These are phyloP conservation scores for Cyclotella distinguenda DNA, from an alignment of 108 stramenopile species.

Conservation along the genomic window DNA sequence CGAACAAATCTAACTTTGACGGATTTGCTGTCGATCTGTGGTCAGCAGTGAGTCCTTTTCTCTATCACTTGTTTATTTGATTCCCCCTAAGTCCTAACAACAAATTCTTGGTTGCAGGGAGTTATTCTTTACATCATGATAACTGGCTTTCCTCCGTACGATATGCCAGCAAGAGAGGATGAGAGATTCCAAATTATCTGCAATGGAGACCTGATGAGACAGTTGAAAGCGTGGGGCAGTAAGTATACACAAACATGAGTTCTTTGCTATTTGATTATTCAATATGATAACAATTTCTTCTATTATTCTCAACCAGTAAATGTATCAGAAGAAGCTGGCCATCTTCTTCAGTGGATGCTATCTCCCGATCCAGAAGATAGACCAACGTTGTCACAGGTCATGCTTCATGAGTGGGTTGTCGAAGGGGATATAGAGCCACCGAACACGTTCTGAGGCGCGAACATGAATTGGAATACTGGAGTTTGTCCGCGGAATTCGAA, in stretches of 20 bases:
- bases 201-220: constrained; percentile 59
- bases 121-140: constrained; percentile 95
- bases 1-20: constrained; percentile 74
- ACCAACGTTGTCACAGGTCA: constrained; percentile 52
- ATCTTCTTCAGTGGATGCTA: constrained; percentile 64
- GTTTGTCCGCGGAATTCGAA: no score
- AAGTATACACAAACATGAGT: constrained; percentile 1
- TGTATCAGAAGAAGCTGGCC: constrained; percentile 34
- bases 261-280: background rate
- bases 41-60: constrained; percentile 56
- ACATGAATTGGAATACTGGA: background rate
- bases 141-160: constrained; percentile 93
- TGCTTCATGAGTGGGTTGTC: constrained; percentile 57
- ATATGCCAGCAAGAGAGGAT: constrained; percentile 70
- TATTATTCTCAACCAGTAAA: constrained; percentile 19
- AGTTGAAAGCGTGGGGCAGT: constrained; percentile 75
- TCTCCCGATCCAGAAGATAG: constrained; percentile 49
- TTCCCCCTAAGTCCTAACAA: background rate
- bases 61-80: background rate
- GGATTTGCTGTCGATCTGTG: constrained; percentile 94
- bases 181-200: constrained; percentile 82
- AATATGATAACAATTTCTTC: constrained; percentile 1
- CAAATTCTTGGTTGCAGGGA: constrained; percentile 41
- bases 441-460: background rate
- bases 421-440: constrained; percentile 38